These are phyloP conservation scores for Pleurotus salmoneostramineus DNA, from an alignment of 768 basidiomycete genomes.

Conservation along the genomic window DNA sequence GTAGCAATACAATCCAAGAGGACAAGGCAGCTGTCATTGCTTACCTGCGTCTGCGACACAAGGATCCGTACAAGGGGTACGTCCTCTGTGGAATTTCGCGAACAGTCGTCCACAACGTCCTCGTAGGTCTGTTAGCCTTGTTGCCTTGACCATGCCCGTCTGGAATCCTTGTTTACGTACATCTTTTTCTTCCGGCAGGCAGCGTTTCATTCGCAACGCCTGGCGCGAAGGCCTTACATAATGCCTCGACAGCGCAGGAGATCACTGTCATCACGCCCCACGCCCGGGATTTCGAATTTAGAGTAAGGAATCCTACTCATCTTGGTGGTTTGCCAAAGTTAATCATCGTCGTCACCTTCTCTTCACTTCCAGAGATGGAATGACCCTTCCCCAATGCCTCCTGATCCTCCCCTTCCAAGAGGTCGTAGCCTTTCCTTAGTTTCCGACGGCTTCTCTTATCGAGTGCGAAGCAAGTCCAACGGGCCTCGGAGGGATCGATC, in stretches of 20 bases:
- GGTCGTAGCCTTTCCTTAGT: conserved; percentile 1
- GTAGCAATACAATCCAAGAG: conserved; percentile 68
- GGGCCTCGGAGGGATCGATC: conserved; percentile 8
- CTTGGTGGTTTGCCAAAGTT: conserved; percentile 2
- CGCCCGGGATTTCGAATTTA: conserved; percentile 48
- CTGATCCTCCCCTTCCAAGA: conserved; percentile 27
- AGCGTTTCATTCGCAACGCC: conserved; percentile 77
- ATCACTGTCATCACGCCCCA: conserved; percentile 68
- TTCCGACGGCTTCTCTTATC: conserved; percentile 1
- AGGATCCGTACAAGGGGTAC: conserved; percentile 74
- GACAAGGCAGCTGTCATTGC: conserved; percentile 80
- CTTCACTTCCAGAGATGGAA: conserved; percentile 52
- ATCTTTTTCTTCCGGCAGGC: conserved; percentile 64
- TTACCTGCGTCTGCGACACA: conserved; percentile 77
- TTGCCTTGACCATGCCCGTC: conserved; percentile 8
- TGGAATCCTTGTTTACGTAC: conserved; percentile 39
- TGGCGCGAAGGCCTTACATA: conserved; percentile 72
- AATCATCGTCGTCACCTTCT: conserved; percentile 1
- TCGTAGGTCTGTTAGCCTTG: conserved; percentile 5
- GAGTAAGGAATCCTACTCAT: conserved; percentile 29
- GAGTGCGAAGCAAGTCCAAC: conserved; percentile 12
- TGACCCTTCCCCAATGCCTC: conserved; percentile 62
- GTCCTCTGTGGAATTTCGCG: conserved; percentile 59
- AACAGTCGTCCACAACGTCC: conserved; percentile 13
- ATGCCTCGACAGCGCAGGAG: conserved; percentile 80